phyloP scores from a whole-genome alignment of 192 early-diverging fungal species.

The Backusella luteola region DNA sequence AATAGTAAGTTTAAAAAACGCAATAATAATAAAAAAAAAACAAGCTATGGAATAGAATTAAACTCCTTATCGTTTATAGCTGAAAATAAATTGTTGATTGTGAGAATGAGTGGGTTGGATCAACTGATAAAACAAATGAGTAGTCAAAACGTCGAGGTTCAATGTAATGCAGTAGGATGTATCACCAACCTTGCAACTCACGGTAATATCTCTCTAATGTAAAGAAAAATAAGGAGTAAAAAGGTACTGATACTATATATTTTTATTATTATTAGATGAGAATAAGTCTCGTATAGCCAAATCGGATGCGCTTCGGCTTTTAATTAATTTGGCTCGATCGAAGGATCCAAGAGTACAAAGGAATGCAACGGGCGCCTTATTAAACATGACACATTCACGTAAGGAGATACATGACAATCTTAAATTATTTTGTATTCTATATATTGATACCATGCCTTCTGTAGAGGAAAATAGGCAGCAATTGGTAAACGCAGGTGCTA shows the following conservation, averaged over 20 bases:
- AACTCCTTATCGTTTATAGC: constrained; percentile 42
- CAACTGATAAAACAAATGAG: constrained; percentile 85
- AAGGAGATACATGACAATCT: not conserved
- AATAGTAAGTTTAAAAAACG: constrained; percentile 45
- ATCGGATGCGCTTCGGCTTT: constrained; percentile 72
- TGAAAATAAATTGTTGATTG: constrained; percentile 82
- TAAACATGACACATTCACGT: constrained; percentile 92
- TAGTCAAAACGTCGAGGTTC: constrained; percentile 83
- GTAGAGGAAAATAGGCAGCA: constrained; percentile 74
- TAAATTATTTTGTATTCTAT: not conserved
- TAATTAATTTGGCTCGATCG: constrained; percentile 75
- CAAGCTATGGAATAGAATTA: not conserved
- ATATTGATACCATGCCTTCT: not conserved
- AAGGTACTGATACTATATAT: not conserved
- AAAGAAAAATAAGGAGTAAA: constrained; percentile 1
- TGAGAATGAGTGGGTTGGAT: constrained; percentile 78
- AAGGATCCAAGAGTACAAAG: constrained; percentile 84
- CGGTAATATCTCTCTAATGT: constrained; percentile 42
- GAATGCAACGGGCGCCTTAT: constrained; percentile 88
- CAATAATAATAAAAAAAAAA: not conserved
- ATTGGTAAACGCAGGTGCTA: constrained; percentile 80
- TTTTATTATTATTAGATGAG: constrained; percentile 55
- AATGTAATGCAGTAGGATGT: constrained; percentile 92
- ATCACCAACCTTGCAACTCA: constrained; percentile 89
- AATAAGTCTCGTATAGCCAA: constrained; percentile 88